phyloP scores from a whole-genome alignment of 2,329 filamentous ascomycete genomes.

The Stemphylium beticola region DNA sequence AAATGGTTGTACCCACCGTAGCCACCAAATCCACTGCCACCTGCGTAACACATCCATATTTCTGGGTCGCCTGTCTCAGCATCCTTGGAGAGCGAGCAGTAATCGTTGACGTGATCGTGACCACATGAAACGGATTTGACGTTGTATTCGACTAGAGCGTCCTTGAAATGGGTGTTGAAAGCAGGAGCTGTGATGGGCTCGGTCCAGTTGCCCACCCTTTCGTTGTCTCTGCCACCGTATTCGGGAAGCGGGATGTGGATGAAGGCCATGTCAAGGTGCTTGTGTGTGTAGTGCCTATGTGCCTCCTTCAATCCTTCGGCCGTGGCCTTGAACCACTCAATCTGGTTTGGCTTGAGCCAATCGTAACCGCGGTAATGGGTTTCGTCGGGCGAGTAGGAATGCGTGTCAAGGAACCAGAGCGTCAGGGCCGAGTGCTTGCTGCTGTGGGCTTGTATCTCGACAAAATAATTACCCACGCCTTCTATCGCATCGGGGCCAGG shows the following conservation, averaged over 20 bases:
- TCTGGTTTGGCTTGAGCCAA: constrained; percentile 94
- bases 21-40: constrained; percentile 88
- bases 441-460: constrained; percentile 85
- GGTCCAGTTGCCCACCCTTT: constrained; percentile 72
- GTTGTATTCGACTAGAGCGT: constrained; percentile 84
- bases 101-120: constrained; percentile 97
- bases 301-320: constrained; percentile 70
- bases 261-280: constrained; percentile 95
- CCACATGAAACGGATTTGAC: constrained; percentile 88
- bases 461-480: constrained; percentile 91
- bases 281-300: constrained; percentile 84
- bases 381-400: constrained; percentile 90
- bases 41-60: constrained; percentile 98
- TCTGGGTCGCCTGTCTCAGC: constrained; percentile 58
- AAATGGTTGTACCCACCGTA: constrained; percentile 92
- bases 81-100: constrained; percentile 72
- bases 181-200: constrained; percentile 86
- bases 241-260: constrained; percentile 97
- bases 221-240: constrained; percentile 69
- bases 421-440: constrained; percentile 90
- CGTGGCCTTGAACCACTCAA: constrained; percentile 89
- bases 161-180: constrained; percentile 91
- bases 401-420: constrained; percentile 93
- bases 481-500: constrained; percentile 84
- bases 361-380: constrained; percentile 90